A percentile compares a stretch with the other conserved stretches of the same genome.
Conservation (phyloP, 768 basidiomycete species). For the Termitomyces sp. region DNA sequence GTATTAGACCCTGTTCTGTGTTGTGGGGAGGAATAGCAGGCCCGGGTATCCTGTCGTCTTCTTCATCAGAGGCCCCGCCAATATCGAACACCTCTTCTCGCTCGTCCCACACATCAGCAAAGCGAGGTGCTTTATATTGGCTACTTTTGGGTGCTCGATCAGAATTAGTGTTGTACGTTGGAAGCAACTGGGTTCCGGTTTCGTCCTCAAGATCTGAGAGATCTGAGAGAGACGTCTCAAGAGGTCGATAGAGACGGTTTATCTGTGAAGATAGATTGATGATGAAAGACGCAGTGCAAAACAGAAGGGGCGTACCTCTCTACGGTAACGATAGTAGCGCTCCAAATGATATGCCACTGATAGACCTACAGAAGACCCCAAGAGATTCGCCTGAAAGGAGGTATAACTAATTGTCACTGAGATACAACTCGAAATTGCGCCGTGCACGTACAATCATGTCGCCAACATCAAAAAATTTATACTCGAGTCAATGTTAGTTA, state of each 20-base stretch:
- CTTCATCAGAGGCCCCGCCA: slow-evolving; percentile 61
- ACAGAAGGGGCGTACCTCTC: slow-evolving; percentile 49
- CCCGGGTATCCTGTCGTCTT: slow-evolving; percentile 29
- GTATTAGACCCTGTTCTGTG: slow-evolving; percentile 15
- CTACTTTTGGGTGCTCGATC: slow-evolving; percentile 26
- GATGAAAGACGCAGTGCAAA: neutral
- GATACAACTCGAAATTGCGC: neutral
- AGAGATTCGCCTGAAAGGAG: slow-evolving; percentile 63
- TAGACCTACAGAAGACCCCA: slow-evolving; percentile 71
- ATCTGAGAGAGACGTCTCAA: slow-evolving; percentile 51
- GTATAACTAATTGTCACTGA: neutral
- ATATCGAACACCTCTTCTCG: slow-evolving; percentile 73
- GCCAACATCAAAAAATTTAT: slow-evolving; percentile 69
- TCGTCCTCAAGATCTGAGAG: slow-evolving; percentile 51
- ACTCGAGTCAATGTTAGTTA: slow-evolving; percentile 32
- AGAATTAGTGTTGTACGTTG: slow-evolving; percentile 36
- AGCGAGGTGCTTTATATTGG: slow-evolving; percentile 30
- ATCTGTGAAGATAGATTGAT: slow-evolving; percentile 43
- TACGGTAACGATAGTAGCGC: slow-evolving; percentile 70
- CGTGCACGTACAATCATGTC: slow-evolving; percentile 56
- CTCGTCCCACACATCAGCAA: slow-evolving; percentile 74
- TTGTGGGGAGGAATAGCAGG: slow-evolving; percentile 2
- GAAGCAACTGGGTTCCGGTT: slow-evolving; percentile 54
- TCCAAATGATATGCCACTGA: slow-evolving; percentile 67
- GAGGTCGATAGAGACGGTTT: slow-evolving; percentile 71